Conservation (phyloP, 208 protist species). For the Leishmania mexicana region DNA sequence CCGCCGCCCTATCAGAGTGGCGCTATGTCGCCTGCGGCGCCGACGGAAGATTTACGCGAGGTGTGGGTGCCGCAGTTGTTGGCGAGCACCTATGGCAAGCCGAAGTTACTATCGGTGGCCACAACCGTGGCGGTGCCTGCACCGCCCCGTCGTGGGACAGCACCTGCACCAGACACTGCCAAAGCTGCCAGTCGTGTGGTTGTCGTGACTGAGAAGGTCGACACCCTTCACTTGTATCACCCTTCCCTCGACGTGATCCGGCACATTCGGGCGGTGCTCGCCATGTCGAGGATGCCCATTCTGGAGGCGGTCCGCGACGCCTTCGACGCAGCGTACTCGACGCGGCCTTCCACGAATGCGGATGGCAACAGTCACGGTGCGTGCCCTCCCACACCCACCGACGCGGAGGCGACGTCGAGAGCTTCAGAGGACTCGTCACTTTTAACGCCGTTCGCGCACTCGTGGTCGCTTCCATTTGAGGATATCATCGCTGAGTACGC, state of each 20-base stretch:
- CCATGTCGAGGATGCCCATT: conserved; percentile 19
- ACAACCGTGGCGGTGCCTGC: conserved; percentile 7
- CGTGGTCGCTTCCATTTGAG: conserved; percentile 40
- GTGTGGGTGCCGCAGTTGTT: conserved; percentile 39
- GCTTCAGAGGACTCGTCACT: neutral
- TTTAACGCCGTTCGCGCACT: conserved; percentile 6
- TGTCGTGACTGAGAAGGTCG: conserved; percentile 47
- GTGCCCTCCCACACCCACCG: neutral
- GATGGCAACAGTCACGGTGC: neutral
- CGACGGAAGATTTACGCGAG: conserved; percentile 12
- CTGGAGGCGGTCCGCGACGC: conserved; percentile 22
- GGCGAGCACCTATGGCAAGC: conserved; percentile 47
- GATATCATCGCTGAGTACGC: conserved; percentile 34
- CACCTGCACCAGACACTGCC: neutral
- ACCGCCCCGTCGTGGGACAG: neutral
- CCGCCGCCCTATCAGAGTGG: neutral
- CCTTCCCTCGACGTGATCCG: conserved; percentile 41
- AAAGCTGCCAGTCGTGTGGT: conserved; percentile 10
- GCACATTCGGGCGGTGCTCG: conserved; percentile 31
- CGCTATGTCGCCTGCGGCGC: neutral
- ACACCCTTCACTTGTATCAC: conserved; percentile 65
- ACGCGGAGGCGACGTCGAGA: neutral
- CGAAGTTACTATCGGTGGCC: conserved; percentile 31
- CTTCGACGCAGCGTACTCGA: conserved; percentile 1
- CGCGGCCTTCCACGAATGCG: neutral